These are phyloP conservation scores for Fusarium sp. DNA, from an alignment of 2,329 filamentous ascomycete genomes.

Conservation along the genomic window DNA sequence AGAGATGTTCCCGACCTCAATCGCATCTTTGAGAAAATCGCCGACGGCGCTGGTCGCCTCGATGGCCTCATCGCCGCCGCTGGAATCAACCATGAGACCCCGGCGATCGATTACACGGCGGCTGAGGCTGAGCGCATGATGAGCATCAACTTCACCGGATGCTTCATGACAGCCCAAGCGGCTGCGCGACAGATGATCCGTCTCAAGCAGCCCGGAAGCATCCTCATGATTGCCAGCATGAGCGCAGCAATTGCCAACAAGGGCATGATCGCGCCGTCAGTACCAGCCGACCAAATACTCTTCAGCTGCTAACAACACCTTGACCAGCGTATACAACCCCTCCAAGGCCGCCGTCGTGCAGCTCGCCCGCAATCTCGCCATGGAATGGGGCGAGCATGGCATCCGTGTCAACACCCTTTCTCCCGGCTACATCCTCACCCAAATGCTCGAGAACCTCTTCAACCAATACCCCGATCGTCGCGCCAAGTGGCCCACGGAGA, in stretches of 20 bases:
- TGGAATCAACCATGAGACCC: slow-evolving; percentile 83
- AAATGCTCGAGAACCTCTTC: slow-evolving; percentile 87
- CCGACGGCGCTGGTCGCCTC: slow-evolving; percentile 74
- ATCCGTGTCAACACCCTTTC: slow-evolving; percentile 86
- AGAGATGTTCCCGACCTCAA: slow-evolving; percentile 76
- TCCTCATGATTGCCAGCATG: slow-evolving; percentile 77
- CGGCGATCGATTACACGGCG: slow-evolving; percentile 83
- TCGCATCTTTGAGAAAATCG: slow-evolving; percentile 74
- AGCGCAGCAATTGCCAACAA: slow-evolving; percentile 74
- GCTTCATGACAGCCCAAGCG: slow-evolving; percentile 86
- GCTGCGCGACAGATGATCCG: slow-evolving; percentile 81
- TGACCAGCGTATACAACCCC: slow-evolving; percentile 74
- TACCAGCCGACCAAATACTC: slow-evolving; percentile 20
- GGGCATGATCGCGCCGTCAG: slow-evolving; percentile 69
- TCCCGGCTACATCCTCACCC: slow-evolving; percentile 82
- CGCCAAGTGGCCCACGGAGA: slow-evolving; percentile 80
- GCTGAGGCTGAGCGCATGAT: slow-evolving; percentile 82
- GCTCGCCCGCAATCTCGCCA: slow-evolving; percentile 74
- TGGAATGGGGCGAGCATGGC: slow-evolving; percentile 77
- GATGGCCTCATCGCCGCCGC: slow-evolving; percentile 80
- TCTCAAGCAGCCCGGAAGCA: slow-evolving; percentile 67
- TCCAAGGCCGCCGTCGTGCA: slow-evolving; percentile 81
- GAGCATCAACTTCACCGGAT: slow-evolving; percentile 87
- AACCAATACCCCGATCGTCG: slow-evolving; percentile 75
- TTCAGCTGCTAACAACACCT: slow-evolving; percentile 5